Conservation (phyloP, 805 yeast species). For the Metschnikowia santaceciliae region DNA sequence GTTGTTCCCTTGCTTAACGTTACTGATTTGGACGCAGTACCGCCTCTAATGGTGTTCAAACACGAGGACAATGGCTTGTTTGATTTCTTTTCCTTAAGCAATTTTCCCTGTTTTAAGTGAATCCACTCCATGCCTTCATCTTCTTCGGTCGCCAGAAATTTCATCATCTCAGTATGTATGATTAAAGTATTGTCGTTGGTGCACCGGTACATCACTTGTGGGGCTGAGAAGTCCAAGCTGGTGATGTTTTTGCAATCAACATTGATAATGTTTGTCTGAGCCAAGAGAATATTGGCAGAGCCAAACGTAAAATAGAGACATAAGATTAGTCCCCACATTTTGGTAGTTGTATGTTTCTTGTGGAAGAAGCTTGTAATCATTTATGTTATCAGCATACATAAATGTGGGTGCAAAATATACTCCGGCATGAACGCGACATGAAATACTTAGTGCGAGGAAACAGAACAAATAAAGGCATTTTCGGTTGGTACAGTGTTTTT, state of each 20-base stretch:
- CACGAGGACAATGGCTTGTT: slow-evolving; percentile 9
- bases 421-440: neutral
- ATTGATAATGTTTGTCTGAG: neutral
- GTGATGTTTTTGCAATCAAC: neutral
- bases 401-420: neutral
- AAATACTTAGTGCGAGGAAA: neutral
- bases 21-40: slow-evolving; percentile 7
- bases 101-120: slow-evolving; percentile 8
- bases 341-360: neutral
- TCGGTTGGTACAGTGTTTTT: no score
- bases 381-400: neutral
- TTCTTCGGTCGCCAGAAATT: neutral
- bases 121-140: slow-evolving; percentile 7
- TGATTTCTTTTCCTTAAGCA: neutral
- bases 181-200: neutral
- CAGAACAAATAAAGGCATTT: no score
- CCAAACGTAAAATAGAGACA: neutral
- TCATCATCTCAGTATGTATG: slow-evolving; percentile 2
- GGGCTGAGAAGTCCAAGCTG: neutral
- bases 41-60: slow-evolving; percentile 6
- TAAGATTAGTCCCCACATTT: neutral
- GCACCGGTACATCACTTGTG: slow-evolving; percentile 1
- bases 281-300: neutral
- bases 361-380: neutral
- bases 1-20: neutral